Base-by-base conservation (phyloP, 2,329 filamentous ascomycete species). In the Penicillium janthinellum region DNA sequence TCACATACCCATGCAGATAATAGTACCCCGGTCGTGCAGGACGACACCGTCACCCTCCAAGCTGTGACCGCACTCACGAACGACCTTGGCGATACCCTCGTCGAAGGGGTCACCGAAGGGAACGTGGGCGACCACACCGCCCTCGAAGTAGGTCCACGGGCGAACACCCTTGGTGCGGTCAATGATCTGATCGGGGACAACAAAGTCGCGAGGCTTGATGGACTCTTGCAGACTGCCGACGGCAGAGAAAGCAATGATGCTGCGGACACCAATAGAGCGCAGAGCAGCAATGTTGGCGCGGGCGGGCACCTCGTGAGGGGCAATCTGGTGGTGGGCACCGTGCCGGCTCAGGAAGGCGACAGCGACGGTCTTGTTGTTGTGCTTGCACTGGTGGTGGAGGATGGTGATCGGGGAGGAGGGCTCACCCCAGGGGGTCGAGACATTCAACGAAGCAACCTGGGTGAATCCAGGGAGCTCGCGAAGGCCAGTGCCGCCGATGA, bases 271-370 rank as follows among this genome's bases (percentile, higher is more conserved):
- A 62, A 99, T 83, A 70, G 86, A 88, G 66, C 95, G 89, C 64
- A 99, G 84, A n/a, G 95, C 95, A n/a, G 95, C 94, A 71, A 99
- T 96, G 82, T 98, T 99, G 78, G 95, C 95, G 64, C 91, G 91
- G 66, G 88, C 86, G 60, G 93, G 92, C n/a, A 99, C 90, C 79
- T 99, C 95, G 74, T 97, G 93, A 0, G 95, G 95, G 5, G 93
- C 92, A 67, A 90, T 84, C 78, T 97, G 86, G 81, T 99, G 95
- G 84, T 95, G 84, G 12, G 87, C 75, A 66, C 95, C 95, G 79
- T 99, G 95, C 47, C 95, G 92, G 64, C 93, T 92, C 68, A 99
- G 86, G 83, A 99, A 99, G 57, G 95, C 95, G 64, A 99, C 80
- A 14, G 86, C 83, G 49, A 86, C 83, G 7, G 81, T 80, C 67